Conservation (phyloP, 164 flowering plant genomes). For the Houttuynia cordata region DNA sequence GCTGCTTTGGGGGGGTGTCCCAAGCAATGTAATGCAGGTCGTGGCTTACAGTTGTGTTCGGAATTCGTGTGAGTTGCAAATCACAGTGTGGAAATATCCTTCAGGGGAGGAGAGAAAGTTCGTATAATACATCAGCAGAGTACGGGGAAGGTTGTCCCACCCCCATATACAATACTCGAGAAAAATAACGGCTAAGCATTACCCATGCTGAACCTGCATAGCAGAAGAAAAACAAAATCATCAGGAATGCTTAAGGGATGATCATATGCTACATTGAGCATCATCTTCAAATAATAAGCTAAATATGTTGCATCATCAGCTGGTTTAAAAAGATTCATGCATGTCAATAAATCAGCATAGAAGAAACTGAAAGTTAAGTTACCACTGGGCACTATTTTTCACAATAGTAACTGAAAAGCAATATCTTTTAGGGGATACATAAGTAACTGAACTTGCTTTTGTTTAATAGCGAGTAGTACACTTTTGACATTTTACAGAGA, state of each 20-base stretch:
- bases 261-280: neutral
- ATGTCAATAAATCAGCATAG: too few species aligned
- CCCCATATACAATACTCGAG: conserved; percentile 93
- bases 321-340: too few species aligned
- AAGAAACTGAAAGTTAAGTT: too few species aligned
- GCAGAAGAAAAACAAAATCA: neutral
- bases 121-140: conserved; percentile 81
- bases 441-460: too few species aligned
- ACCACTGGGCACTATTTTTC: too few species aligned
- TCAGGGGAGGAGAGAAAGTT: conserved; percentile 93
- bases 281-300: too few species aligned
- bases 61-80: conserved; percentile 68
- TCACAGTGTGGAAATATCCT: conserved; percentile 94
- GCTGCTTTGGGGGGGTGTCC: conserved; percentile 98
- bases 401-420: too few species aligned
- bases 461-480: too few species aligned
- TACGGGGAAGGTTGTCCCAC: conserved; percentile 90
- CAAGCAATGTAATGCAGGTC: conserved; percentile 98
- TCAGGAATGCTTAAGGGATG: neutral
- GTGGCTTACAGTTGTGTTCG: conserved; percentile 59
- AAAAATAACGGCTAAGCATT: conserved; percentile 60
- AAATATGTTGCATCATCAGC: too few species aligned
- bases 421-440: too few species aligned
- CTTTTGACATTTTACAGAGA: too few species aligned
- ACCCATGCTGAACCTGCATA: conserved; percentile 93